phyloP scores from a whole-genome alignment of 2,329 filamentous ascomycete species.

The Orbilia ellipsospora region DNA sequence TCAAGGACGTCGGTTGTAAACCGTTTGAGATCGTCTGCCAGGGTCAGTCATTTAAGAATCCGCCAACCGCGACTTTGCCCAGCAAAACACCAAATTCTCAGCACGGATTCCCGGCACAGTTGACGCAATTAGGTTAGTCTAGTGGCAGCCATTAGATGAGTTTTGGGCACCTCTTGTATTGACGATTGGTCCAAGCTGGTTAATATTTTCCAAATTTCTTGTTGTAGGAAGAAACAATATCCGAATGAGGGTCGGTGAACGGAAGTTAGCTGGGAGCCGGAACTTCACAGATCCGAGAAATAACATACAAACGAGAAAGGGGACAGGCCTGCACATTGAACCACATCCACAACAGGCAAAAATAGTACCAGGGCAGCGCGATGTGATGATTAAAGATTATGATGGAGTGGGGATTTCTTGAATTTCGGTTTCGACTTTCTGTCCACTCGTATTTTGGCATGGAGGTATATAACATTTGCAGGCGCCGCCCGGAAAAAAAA shows the following conservation, averaged over 20 bases:
- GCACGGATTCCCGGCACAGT: conserved; percentile 29
- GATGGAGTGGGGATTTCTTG: conserved; percentile 10
- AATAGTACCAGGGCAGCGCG: neutral
- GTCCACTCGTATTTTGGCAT: neutral
- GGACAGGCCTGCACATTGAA: neutral
- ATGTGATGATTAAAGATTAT: conserved; percentile 3
- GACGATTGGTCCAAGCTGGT: neutral
- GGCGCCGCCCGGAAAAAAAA: neutral
- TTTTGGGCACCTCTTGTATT: neutral
- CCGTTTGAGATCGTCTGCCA: no score
- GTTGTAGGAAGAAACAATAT: conserved; percentile 21
- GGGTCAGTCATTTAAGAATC: no score
- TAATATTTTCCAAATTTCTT: neutral
- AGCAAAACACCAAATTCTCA: neutral
- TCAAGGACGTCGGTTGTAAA: no score
- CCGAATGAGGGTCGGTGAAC: conserved; percentile 44
- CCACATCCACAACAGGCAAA: conserved; percentile 21
- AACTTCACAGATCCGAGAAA: conserved; percentile 38
- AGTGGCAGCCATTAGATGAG: neutral
- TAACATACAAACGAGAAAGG: neutral
- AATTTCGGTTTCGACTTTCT: neutral
- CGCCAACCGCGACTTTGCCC: neutral
- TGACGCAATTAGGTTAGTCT: conserved; percentile 15
- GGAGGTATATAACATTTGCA: neutral
- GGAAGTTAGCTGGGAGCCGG: conserved; percentile 48